A percentile compares a stretch with the other conserved stretches of the same genome.
Conservation (phyloP, 805 yeast species). For the Priceomyces melissophilus region DNA sequence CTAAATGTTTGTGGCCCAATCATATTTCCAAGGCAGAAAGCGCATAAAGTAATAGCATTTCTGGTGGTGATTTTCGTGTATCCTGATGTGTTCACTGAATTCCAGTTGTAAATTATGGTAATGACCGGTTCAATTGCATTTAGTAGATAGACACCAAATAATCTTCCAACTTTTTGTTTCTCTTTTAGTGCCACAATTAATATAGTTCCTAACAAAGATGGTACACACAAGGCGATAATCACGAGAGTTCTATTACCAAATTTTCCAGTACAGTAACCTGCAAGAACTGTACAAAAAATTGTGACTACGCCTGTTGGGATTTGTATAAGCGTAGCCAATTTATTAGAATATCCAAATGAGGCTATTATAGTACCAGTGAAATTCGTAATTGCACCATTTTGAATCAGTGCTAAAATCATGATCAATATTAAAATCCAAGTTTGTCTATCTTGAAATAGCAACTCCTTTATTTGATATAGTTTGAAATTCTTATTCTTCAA, state of each 20-base stretch:
- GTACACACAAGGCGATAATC: constrained; percentile 25
- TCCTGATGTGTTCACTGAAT: constrained; percentile 64
- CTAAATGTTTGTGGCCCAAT: constrained; percentile 19
- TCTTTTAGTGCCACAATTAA: constrained; percentile 39
- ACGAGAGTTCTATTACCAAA: constrained; percentile 15
- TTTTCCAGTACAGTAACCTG: constrained; percentile 22
- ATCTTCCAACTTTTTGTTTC: constrained; percentile 39
- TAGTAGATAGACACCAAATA: constrained; percentile 47
- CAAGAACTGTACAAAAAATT: constrained; percentile 28
- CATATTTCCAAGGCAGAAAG: constrained; percentile 49
- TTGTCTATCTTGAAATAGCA: constrained; percentile 44
- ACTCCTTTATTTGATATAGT: constrained; percentile 41
- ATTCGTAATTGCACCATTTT: constrained; percentile 50
- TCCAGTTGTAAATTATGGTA: constrained; percentile 59
- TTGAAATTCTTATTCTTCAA: constrained; percentile 47
- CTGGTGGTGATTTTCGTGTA: constrained; percentile 64
- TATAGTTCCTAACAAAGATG: constrained; percentile 26
- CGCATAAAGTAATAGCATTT: constrained; percentile 56
- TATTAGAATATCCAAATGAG: constrained; percentile 46
- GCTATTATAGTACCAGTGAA: constrained; percentile 52
- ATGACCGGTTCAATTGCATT: constrained; percentile 57
- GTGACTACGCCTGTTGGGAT: constrained; percentile 56
- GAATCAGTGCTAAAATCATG: constrained; percentile 45
- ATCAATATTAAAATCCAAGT: constrained; percentile 47
- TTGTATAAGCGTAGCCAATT: constrained; percentile 48